These are phyloP conservation scores for Boechera stricta DNA, from an alignment of 345 rosid genomes.

Conservation along the genomic window DNA sequence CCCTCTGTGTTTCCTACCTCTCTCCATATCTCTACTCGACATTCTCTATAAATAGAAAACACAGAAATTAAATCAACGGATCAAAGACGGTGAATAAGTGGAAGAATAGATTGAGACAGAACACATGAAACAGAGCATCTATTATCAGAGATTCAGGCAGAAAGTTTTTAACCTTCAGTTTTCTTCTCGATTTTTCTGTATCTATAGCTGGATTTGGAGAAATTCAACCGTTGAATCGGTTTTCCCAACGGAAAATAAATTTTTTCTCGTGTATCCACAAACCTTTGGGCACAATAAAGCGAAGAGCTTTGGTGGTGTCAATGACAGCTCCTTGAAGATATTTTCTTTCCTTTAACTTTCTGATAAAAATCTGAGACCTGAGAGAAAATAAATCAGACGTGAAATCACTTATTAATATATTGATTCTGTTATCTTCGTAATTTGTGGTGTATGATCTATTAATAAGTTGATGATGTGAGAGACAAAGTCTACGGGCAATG, in stretches of 20 bases:
- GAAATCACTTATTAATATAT: conserved; percentile 16
- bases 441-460: conserved; percentile 3
- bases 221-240: conserved; percentile 23
- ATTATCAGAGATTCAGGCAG: conserved; percentile 29
- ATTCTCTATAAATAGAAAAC: conserved; percentile 30
- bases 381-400: conserved; percentile 30
- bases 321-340: conserved; percentile 27
- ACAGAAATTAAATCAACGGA: conserved; percentile 19
- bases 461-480: not conserved
- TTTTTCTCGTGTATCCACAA: not conserved
- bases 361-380: conserved; percentile 34
- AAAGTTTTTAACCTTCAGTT: conserved; percentile 27
- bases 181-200: not conserved
- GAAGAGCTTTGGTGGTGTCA: conserved; percentile 25
- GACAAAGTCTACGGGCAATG: conserved; percentile 29
- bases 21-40: conserved; percentile 65
- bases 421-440: conserved; percentile 3
- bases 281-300: conserved; percentile 3
- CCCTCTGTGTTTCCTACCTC: conserved; percentile 47
- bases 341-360: conserved; percentile 13
- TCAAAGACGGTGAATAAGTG: conserved; percentile 13
- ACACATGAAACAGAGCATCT: conserved; percentile 20
- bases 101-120: conserved; percentile 18
- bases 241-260: not conserved
- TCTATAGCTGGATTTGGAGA: conserved; percentile 2